Evolutionary conservation across 768 basidiomycete species (phyloP).

Genomic region (Russula ochroleuca): DNA sequence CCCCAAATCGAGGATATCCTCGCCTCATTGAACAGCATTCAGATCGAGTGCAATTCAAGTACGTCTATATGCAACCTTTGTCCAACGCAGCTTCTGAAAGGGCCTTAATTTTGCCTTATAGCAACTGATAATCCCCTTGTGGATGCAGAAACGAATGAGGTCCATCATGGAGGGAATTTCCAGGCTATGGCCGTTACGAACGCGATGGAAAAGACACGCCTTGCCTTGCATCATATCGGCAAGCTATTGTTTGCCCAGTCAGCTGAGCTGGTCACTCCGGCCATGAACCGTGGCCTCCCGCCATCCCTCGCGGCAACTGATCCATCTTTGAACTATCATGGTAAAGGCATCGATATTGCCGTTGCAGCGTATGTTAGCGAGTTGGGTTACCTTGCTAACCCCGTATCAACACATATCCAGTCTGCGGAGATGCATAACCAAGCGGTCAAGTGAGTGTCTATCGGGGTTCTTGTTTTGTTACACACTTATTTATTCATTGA

Average conservation of each 20-base stretch:
- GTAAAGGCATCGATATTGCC: conserved; percentile 82
- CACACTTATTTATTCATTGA: conserved; percentile 23
- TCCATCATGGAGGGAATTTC: conserved; percentile 88
- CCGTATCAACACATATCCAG: conserved; percentile 80
- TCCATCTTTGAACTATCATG: conserved; percentile 76
- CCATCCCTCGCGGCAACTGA: conserved; percentile 76
- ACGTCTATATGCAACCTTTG: conserved; percentile 31
- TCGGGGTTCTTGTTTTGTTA: background rate
- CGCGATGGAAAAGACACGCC: conserved; percentile 82
- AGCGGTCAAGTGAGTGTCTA: conserved; percentile 68
- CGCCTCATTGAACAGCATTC: conserved; percentile 56
- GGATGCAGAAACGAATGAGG: conserved; percentile 56
- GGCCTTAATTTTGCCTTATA: conserved; percentile 31
- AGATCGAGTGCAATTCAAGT: conserved; percentile 81
- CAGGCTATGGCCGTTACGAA: conserved; percentile 84
- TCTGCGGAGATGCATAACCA: conserved; percentile 93
- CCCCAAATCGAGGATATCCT: conserved; percentile 81
- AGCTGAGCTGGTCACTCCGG: conserved; percentile 74
- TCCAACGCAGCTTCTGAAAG: background rate
- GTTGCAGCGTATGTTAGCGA: conserved; percentile 78
- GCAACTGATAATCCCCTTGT: conserved; percentile 87
- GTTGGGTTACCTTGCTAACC: conserved; percentile 76
- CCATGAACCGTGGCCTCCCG: conserved; percentile 79
- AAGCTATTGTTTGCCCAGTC: conserved; percentile 49
- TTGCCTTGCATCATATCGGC: conserved; percentile 48